These are phyloP conservation scores for Lactifluus pinguis DNA, from an alignment of 768 basidiomycete genomes.

Conservation along the genomic window DNA sequence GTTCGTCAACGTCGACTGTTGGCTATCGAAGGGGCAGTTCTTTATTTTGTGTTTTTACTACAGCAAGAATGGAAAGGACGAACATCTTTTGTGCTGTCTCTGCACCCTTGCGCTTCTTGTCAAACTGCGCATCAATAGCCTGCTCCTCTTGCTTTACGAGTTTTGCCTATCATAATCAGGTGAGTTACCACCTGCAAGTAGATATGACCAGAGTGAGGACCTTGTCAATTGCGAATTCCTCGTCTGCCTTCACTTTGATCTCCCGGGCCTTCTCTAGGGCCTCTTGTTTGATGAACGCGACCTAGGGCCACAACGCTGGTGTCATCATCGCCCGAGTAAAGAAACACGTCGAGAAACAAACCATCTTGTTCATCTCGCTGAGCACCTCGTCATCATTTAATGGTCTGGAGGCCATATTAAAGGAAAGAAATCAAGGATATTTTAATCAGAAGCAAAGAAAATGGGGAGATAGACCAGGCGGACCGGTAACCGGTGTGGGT, in stretches of 20 bases:
- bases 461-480: too few relatives aligned
- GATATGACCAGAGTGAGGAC: slow-evolving; percentile 28
- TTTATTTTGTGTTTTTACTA: neutral
- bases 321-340: neutral
- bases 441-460: neutral
- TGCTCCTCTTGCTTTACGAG: slow-evolving; percentile 94
- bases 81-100: slow-evolving; percentile 97
- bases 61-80: slow-evolving; percentile 20
- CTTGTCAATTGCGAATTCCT: slow-evolving; percentile 99
- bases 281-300: slow-evolving; percentile 98
- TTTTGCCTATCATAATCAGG: slow-evolving; percentile 58
- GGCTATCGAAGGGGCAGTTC: slow-evolving; percentile 35
- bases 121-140: slow-evolving; percentile 87
- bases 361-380: slow-evolving; percentile 99
- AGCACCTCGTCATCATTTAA: slow-evolving; percentile 93
- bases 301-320: slow-evolving; percentile 30
- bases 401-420: slow-evolving; percentile 60
- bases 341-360: slow-evolving; percentile 27
- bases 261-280: slow-evolving; percentile 96
- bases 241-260: slow-evolving; percentile 94
- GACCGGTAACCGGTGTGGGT: too few relatives aligned
- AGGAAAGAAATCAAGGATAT: neutral
- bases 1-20: slow-evolving; percentile 94
- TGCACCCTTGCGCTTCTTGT: slow-evolving; percentile 92
- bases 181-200: neutral